Conservation (phyloP, 2,329 filamentous ascomycete genomes). For the Furcasterigmium furcatum region DNA sequence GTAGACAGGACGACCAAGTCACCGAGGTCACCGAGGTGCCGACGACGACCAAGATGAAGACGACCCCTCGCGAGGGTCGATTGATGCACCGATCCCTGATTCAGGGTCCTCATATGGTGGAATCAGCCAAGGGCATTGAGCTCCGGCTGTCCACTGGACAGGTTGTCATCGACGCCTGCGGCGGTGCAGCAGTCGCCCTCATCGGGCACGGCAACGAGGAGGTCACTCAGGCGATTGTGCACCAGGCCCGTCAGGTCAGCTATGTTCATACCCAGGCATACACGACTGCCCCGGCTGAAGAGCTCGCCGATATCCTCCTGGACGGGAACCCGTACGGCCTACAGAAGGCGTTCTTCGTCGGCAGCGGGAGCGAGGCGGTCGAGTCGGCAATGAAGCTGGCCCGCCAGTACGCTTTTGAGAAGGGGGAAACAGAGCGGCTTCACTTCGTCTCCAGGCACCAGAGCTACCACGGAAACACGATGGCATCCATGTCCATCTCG, state of each 20-base stretch:
- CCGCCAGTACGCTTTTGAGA: constrained; percentile 42
- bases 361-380: constrained; percentile 29
- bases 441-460: constrained; percentile 41
- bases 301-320: constrained; percentile 18
- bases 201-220: constrained; percentile 24
- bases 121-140: constrained; percentile 36
- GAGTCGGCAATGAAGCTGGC: constrained; percentile 46
- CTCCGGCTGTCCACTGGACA: constrained; percentile 28
- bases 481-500: constrained; percentile 40
- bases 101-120: constrained; percentile 26
- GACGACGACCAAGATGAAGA: not conserved
- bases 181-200: constrained; percentile 28
- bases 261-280: constrained; percentile 23
- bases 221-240: constrained; percentile 22
- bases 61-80: constrained; percentile 6
- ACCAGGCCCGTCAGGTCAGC: constrained; percentile 20
- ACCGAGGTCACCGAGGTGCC: not conserved
- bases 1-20: constrained; percentile 9
- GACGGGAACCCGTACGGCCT: constrained; percentile 8
- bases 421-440: constrained; percentile 27
- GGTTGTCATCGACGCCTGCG: constrained; percentile 28
- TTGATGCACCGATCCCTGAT: constrained; percentile 31
- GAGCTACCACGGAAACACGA: constrained; percentile 47
- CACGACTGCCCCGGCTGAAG: constrained; percentile 40
- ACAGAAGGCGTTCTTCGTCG: constrained; percentile 13